phyloP scores from a whole-genome alignment of 1,284 basidiomycete species.

The Ceratobasidium sp. region DNA sequence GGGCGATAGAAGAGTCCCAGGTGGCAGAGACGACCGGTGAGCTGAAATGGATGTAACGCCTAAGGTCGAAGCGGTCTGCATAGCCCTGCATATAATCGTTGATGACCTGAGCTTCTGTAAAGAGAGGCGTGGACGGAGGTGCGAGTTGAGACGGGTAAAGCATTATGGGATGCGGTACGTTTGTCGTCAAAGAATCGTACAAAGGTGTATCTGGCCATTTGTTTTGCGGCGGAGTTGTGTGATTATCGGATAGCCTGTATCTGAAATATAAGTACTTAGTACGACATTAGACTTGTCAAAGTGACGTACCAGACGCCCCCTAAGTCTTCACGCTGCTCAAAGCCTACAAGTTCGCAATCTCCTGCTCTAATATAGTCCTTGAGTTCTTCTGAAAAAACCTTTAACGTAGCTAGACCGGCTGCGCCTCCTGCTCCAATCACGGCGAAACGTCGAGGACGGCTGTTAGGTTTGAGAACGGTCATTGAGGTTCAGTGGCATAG shows the following conservation, averaged over 20 bases:
- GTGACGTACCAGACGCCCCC: slow-evolving; percentile 76
- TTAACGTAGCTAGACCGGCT: slow-evolving; percentile 74
- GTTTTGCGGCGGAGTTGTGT: slow-evolving; percentile 16
- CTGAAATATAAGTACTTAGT: background rate
- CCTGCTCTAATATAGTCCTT: slow-evolving; percentile 65
- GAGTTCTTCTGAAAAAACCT: slow-evolving; percentile 69
- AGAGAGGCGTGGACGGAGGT: slow-evolving; percentile 77
- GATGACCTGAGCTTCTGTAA: slow-evolving; percentile 70
- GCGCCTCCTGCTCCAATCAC: slow-evolving; percentile 78
- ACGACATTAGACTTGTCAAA: slow-evolving; percentile 49
- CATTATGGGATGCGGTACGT: slow-evolving; percentile 82
- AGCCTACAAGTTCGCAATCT: slow-evolving; percentile 69
- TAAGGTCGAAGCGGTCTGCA: slow-evolving; percentile 69
- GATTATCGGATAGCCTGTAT: slow-evolving; percentile 42
- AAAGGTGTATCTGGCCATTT: slow-evolving; percentile 77
- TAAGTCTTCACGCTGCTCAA: slow-evolving; percentile 72
- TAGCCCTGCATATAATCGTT: slow-evolving; percentile 73
- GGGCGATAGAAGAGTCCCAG: slow-evolving; percentile 57
- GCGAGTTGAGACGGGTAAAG: slow-evolving; percentile 72
- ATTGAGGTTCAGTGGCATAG: background rate
- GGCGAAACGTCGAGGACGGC: slow-evolving; percentile 62
- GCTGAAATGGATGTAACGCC: slow-evolving; percentile 67
- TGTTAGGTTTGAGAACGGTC: slow-evolving; percentile 7
- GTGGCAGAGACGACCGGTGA: slow-evolving; percentile 42
- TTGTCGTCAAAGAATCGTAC: slow-evolving; percentile 82